Percentiles rank a stretch among this genome's conserved stretches.
These are phyloP conservation scores for Coemansia nantahalensis DNA, from an alignment of 192 early-diverging fungal species.

Conservation along the genomic window DNA sequence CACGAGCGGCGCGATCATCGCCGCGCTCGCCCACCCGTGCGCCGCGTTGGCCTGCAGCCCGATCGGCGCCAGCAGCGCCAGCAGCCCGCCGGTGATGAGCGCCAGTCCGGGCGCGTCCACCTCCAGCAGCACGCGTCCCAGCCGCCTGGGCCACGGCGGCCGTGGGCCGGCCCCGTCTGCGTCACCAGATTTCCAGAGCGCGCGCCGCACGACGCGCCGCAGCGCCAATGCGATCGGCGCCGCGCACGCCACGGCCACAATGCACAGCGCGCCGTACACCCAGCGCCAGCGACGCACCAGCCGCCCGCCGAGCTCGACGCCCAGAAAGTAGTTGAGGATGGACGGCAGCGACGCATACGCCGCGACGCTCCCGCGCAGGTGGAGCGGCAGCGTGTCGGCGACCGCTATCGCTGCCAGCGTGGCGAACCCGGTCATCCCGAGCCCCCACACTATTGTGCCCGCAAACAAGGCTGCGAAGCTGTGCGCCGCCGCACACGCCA, in stretches of 20 bases:
- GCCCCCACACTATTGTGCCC: slow-evolving; percentile 41
- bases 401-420: slow-evolving; percentile 43
- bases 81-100: slow-evolving; percentile 38
- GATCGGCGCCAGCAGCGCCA: slow-evolving; percentile 38
- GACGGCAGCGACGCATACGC: slow-evolving; percentile 38
- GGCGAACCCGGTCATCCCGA: slow-evolving; percentile 38
- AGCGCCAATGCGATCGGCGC: slow-evolving; percentile 19
- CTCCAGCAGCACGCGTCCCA: slow-evolving; percentile 16
- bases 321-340: slow-evolving; percentile 48
- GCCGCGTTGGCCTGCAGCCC: slow-evolving; percentile 46
- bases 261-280: slow-evolving; percentile 43
- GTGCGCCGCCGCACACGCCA: slow-evolving; percentile 28
- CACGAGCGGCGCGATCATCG: slow-evolving; percentile 51
- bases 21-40: slow-evolving; percentile 56
- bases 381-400: slow-evolving; percentile 42
- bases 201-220: slow-evolving; percentile 25
- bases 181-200: no score
- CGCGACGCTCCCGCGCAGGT: slow-evolving; percentile 28
- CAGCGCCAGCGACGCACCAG: slow-evolving; percentile 34
- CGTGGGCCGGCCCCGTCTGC: no score
- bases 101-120: slow-evolving; percentile 33
- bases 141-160: slow-evolving; percentile 2
- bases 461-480: slow-evolving; percentile 38
- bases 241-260: slow-evolving; percentile 39
- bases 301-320: slow-evolving; percentile 33